Conservation (phyloP, 2,329 filamentous ascomycete genomes). For the Fusarium cyanostomum region DNA sequence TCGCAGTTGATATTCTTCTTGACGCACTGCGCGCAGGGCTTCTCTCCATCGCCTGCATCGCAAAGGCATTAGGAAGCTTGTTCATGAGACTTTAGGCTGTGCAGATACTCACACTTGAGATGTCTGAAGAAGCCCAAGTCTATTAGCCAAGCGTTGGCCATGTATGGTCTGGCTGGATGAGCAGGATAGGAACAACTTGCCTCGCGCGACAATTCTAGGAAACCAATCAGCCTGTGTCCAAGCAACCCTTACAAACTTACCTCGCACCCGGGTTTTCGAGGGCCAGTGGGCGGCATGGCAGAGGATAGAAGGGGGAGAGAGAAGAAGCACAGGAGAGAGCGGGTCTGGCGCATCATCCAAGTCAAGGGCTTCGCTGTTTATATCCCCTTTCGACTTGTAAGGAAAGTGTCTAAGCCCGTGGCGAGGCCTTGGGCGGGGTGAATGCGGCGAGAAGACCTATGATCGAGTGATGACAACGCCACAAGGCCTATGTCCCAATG, state of each 20-base stretch:
- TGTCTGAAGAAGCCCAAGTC: constrained; percentile 9
- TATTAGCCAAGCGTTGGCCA: neutral
- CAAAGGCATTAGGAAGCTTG: neutral
- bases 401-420: constrained; percentile 23
- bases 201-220: constrained; percentile 33
- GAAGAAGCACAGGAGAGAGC: neutral
- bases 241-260: neutral
- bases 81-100: neutral
- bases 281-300: constrained; percentile 27
- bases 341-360: neutral
- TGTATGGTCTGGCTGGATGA: neutral
- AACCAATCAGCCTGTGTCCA: constrained; percentile 1
- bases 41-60: constrained; percentile 24
- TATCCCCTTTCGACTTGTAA: constrained; percentile 30
- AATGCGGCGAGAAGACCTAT: neutral
- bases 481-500: neutral
- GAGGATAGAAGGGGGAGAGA: neutral
- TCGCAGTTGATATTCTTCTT: constrained; percentile 28
- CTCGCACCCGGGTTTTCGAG: constrained; percentile 29
- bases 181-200: constrained; percentile 9
- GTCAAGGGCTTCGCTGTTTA: constrained; percentile 25
- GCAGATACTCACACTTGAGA: constrained; percentile 24
- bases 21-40: constrained; percentile 29
- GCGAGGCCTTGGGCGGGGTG: constrained; percentile 1
- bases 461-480: neutral